Evolutionary conservation across 2,329 filamentous ascomycete genomes (phyloP).

Genomic region (Fusarium transvaalense): DNA sequence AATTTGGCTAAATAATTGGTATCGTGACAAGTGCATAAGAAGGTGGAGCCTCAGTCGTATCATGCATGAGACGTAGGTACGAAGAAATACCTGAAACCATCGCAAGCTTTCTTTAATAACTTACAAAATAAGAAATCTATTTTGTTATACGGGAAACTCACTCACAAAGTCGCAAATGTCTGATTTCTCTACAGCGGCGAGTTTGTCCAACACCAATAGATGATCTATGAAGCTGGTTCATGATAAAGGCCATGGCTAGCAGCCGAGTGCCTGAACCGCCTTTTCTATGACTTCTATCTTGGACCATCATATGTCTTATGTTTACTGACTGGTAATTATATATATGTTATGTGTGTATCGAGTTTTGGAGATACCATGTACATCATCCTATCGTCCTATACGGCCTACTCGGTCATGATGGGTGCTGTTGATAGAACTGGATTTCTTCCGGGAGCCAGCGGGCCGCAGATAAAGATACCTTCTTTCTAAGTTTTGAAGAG

Average conservation of each 20-base stretch:
- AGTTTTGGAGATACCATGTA: not conserved
- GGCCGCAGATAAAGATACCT: fast-evolving
- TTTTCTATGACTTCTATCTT: not conserved
- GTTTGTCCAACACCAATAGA: too few relatives aligned
- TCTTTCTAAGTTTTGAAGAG: not conserved
- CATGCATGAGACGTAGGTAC: not conserved
- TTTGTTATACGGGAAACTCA: not conserved
- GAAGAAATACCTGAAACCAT: not conserved
- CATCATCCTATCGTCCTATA: not conserved
- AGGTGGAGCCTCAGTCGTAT: not conserved
- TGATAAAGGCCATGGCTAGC: not conserved
- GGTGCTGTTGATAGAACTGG: too few relatives aligned
- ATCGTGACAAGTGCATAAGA: not conserved
- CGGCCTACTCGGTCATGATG: not conserved
- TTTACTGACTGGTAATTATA: fast-evolving
- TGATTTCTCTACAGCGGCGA: too few relatives aligned
- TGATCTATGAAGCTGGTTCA: not conserved
- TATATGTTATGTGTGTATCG: not conserved
- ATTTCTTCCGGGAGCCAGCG: too few relatives aligned
- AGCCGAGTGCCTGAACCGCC: not conserved
- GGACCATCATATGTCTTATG: too few relatives aligned
- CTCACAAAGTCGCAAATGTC: too few relatives aligned
- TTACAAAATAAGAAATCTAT: not conserved
- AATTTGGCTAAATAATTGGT: not conserved
- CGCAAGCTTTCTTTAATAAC: not conserved